Conservation (phyloP, 306 rosid species). For the Glycyrrhiza uralensis region DNA sequence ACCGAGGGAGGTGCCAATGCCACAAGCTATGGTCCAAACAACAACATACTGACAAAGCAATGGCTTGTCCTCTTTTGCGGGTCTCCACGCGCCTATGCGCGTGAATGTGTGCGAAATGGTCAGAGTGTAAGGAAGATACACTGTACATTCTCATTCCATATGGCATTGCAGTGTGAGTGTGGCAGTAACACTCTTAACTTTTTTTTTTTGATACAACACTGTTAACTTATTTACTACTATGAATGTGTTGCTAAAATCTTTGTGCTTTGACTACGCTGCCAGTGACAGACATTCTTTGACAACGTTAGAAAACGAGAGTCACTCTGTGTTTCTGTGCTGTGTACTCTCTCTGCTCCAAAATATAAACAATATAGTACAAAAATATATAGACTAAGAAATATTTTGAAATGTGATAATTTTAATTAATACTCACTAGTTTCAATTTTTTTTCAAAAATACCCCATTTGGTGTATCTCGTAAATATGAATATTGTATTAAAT, state of each 20-base stretch:
- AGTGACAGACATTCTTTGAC: constrained; percentile 9
- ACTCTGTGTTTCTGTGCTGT: neutral
- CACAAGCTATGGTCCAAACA: constrained; percentile 28
- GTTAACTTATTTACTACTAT: neutral
- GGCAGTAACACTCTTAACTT: too few relatives aligned
- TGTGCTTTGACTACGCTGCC: constrained; percentile 36
- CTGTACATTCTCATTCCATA: constrained; percentile 35
- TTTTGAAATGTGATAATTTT: too few relatives aligned
- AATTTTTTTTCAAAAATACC: too few relatives aligned
- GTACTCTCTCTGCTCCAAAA: too few relatives aligned
- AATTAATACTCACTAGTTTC: too few relatives aligned
- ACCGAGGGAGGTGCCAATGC: constrained; percentile 12
- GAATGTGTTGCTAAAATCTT: constrained; percentile 28
- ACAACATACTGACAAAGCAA: constrained; percentile 48
- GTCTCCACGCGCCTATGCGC: constrained; percentile 38
- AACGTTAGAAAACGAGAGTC: neutral
- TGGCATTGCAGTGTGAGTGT: constrained; percentile 23
- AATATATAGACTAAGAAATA: too few relatives aligned
- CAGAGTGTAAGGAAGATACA: neutral
- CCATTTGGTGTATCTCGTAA: too few relatives aligned
- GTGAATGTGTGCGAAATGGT: constrained; percentile 32
- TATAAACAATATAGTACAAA: too few relatives aligned
- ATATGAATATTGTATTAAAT: too few relatives aligned
- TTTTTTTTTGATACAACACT: too few relatives aligned
- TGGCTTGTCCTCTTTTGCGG: constrained; percentile 32